phyloP scores from a whole-genome alignment of 2,329 filamentous ascomycete species.

The Emydomyces testavorans region DNA sequence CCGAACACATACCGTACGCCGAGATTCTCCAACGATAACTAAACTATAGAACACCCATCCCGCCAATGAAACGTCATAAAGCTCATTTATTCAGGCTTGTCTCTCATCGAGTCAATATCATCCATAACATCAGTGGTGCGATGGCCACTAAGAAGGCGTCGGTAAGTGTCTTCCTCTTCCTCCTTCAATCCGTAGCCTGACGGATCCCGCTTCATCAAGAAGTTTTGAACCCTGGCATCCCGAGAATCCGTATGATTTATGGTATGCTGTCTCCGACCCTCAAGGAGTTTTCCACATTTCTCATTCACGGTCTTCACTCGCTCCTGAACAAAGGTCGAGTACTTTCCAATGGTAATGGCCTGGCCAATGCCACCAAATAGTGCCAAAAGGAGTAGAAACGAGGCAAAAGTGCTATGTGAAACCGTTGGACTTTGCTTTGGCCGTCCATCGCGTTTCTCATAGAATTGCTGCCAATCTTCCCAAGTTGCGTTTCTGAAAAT shows the following conservation, averaged over 20 bases:
- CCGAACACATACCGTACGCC: conserved; percentile 1
- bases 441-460: conserved; percentile 40
- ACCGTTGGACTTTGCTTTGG: conserved; percentile 32
- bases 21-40: not conserved
- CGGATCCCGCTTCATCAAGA: conserved; percentile 62
- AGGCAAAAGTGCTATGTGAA: conserved; percentile 67
- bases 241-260: conserved; percentile 37
- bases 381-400: conserved; percentile 58
- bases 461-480: conserved; percentile 92
- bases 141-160: conserved; percentile 23
- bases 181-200: conserved; percentile 36
- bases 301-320: conserved; percentile 56
- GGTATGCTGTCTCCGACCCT: conserved; percentile 42
- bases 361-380: conserved; percentile 62
- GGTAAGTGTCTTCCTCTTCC: conserved; percentile 34
- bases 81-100: not conserved
- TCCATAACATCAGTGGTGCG: conserved; percentile 2
- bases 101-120: conserved; percentile 8
- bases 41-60: not conserved
- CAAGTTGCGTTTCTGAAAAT: conserved; percentile 74
- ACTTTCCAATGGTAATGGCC: conserved; percentile 54
- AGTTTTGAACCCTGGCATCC: conserved; percentile 62
- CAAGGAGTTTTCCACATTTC: conserved; percentile 47
- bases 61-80: not conserved
- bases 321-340: conserved; percentile 52